Percentiles rank a stretch among this genome's conserved stretches.
These are phyloP conservation scores for Hymenoscyphus scutula DNA, from an alignment of 2,329 filamentous ascomycete species.

Conservation along the genomic window DNA sequence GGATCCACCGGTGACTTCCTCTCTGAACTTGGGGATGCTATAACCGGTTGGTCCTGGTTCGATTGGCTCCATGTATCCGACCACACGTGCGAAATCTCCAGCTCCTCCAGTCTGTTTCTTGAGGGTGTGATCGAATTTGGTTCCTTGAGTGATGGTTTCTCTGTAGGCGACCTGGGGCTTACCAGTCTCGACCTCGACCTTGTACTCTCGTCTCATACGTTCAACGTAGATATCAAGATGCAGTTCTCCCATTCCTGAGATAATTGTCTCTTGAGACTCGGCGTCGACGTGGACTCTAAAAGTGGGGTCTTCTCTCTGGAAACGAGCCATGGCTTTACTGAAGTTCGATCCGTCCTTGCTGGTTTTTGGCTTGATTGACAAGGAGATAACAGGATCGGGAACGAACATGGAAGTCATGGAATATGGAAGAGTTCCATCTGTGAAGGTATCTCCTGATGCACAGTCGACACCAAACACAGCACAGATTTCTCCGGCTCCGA, in stretches of 20 bases:
- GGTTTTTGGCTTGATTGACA: slow-evolving; percentile 95
- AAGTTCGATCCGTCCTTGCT: slow-evolving; percentile 91
- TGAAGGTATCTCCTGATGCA: slow-evolving; percentile 96
- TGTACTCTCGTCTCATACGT: slow-evolving; percentile 94
- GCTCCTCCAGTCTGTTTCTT: slow-evolving; percentile 95
- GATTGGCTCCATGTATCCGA: slow-evolving; percentile 87
- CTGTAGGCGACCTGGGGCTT: slow-evolving; percentile 96
- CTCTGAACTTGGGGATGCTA: slow-evolving; percentile 78
- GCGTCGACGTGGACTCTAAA: slow-evolving; percentile 91
- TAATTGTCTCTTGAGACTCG: slow-evolving; percentile 95
- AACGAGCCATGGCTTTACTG: slow-evolving; percentile 97
- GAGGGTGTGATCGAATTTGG: slow-evolving; percentile 88
- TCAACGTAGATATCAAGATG: slow-evolving; percentile 98
- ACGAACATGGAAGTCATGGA: slow-evolving; percentile 98
- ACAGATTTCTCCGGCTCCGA: slow-evolving; percentile 96
- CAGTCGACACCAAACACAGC: slow-evolving; percentile 98
- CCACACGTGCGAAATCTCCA: slow-evolving; percentile 90
- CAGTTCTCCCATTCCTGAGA: slow-evolving; percentile 96
- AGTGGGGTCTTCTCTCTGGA: slow-evolving; percentile 96
- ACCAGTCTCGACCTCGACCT: slow-evolving; percentile 91
- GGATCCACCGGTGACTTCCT: slow-evolving; percentile 81
- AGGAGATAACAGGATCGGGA: slow-evolving; percentile 94
- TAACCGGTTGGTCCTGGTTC: slow-evolving; percentile 43
- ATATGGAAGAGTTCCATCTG: slow-evolving; percentile 87
- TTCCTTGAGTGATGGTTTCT: slow-evolving; percentile 79